Evolutionary conservation across 2,329 filamentous ascomycete genomes (phyloP).

Genomic region (Cercospora zeae-maydis): DNA sequence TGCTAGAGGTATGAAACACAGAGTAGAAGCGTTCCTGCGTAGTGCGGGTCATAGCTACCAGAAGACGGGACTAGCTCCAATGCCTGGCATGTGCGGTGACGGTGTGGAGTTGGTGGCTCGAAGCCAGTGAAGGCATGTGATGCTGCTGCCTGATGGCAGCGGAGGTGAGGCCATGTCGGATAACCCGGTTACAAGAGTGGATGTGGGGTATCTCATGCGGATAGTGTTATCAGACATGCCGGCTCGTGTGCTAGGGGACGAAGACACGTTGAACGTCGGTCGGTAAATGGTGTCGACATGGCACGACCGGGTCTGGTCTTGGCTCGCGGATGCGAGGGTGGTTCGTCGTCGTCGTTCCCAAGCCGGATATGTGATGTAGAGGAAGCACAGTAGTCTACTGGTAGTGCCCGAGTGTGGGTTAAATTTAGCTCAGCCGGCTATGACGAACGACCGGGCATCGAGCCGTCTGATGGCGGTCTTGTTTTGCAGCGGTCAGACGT

Average conservation of each 20-base stretch:
- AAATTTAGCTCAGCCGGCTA: not conserved
- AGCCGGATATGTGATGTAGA: not conserved
- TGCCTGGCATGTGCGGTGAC: not conserved
- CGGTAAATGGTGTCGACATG: not conserved
- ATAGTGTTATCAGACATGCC: not conserved
- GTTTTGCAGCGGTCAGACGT: not conserved
- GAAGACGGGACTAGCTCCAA: constrained; percentile 2
- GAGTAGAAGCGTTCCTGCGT: constrained; percentile 9
- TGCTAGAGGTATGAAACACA: constrained; percentile 7
- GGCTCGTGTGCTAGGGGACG: not conserved
- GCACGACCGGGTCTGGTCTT: not conserved
- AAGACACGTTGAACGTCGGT: not conserved
- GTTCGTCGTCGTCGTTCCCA: not conserved
- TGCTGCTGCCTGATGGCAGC: not conserved
- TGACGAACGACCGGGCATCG: not conserved
- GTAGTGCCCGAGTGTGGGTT: not conserved
- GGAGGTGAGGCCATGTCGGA: not conserved
- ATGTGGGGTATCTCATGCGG: not conserved
- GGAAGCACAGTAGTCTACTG: not conserved
- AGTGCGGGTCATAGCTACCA: not conserved
- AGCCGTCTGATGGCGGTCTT: not conserved
- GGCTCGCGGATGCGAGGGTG: not conserved
- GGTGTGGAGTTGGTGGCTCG: not conserved
- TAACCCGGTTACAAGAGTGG: not conserved
- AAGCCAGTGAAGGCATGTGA: not conserved